A percentile compares a stretch with the other conserved stretches of the same genome.
Evolutionary conservation across 768 basidiomycete species (phyloP).

Genomic region (Lentinula lateritia): DNA sequence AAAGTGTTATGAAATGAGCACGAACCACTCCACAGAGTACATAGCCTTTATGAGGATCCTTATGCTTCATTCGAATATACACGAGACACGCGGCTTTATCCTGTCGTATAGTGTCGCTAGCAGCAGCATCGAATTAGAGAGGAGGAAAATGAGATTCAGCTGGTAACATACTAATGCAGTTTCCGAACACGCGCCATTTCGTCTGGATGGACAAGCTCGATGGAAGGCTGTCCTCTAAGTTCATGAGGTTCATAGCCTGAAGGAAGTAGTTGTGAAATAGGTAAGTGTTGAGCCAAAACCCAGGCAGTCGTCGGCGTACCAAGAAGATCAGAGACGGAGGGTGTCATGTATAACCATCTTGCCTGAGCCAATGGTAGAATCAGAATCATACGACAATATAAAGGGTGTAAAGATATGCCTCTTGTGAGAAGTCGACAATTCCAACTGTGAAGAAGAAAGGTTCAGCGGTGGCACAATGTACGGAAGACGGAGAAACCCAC

Average conservation of each 20-base stretch:
- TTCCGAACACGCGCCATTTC: conserved; percentile 62
- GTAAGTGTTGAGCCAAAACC: background rate
- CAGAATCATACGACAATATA: background rate
- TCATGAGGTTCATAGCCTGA: conserved; percentile 72
- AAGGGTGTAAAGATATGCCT: conserved; percentile 30
- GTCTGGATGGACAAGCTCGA: conserved; percentile 79
- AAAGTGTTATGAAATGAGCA: conserved; percentile 13
- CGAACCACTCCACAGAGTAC: conserved; percentile 70
- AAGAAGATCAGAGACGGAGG: conserved; percentile 59
- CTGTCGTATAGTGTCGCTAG: conserved; percentile 66
- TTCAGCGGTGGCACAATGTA: conserved; percentile 5
- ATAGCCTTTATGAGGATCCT: conserved; percentile 72
- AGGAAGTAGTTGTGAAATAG: background rate
- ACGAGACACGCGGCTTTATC: conserved; percentile 79
- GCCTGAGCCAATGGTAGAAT: conserved; percentile 32
- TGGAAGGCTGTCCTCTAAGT: conserved; percentile 59
- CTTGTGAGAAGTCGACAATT: conserved; percentile 76
- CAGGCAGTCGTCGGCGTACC: conserved; percentile 29
- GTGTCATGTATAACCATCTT: conserved; percentile 62
- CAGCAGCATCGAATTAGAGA: background rate
- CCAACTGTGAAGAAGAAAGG: conserved; percentile 42
- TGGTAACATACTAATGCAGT: conserved; percentile 59
- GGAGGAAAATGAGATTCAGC: background rate
- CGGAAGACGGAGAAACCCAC: conserved; percentile 35
- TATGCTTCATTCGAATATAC: conserved; percentile 76